These are phyloP conservation scores for Aspergillus pseudotamarii DNA, from an alignment of 2,329 filamentous ascomycete species.

Conservation along the genomic window DNA sequence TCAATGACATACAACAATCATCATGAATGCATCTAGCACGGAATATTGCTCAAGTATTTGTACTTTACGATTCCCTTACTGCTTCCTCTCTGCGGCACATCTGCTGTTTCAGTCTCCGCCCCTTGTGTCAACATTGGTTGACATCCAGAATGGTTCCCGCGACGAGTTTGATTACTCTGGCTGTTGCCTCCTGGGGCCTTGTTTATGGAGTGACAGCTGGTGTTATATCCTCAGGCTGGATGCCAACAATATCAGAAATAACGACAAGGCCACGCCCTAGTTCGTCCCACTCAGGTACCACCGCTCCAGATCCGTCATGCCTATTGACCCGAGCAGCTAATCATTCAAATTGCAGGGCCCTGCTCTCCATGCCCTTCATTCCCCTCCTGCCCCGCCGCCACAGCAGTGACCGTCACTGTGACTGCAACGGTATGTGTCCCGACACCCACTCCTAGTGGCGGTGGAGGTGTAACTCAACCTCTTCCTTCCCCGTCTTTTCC, in stretches of 20 bases:
- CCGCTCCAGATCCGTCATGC: background rate
- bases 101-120: background rate
- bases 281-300: background rate
- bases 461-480: background rate
- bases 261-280: background rate
- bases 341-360: background rate
- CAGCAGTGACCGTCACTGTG: background rate
- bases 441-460: background rate
- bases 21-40: constrained; percentile 1
- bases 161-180: background rate
- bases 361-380: background rate
- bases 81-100: background rate
- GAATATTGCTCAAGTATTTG: background rate
- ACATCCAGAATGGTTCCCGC: background rate
- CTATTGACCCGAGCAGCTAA: background rate
- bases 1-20: background rate
- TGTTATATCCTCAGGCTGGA: background rate
- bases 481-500: background rate
- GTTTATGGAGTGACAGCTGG: background rate
- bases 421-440: background rate
- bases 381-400: background rate
- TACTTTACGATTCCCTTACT: background rate
- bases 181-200: background rate
- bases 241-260: background rate
- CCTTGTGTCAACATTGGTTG: background rate